Base-by-base conservation (phyloP, 2,329 filamentous ascomycete species). In the Chrysosporium queenslandicum region DNA sequence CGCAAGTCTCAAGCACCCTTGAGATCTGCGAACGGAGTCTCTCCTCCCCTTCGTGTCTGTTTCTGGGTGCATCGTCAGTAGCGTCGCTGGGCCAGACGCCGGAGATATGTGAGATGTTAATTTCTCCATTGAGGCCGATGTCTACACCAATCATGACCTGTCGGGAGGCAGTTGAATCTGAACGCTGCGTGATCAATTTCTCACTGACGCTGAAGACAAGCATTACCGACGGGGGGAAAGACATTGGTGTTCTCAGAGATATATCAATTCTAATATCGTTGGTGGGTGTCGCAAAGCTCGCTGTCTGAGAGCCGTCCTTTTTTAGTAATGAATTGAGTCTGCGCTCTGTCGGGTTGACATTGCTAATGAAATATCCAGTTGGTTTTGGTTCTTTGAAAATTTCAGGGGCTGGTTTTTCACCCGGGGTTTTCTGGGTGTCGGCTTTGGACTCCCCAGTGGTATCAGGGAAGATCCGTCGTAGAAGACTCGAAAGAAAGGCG, bases 241-340 rank as follows among this genome's bases (percentile, higher is more conserved):
- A 53, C 25, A 56, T 36, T 14, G 56, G 53, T 8, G 54, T 56
- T 40, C 54, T 37, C 9, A 59, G 50, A 7, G 54, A 54, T 11
- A 58, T 40, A 32, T 49, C 42, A 12, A 43, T n/a, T 14, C 46
- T 30, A 23, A 47, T 14, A 11, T 20, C 47, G 6, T 46, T n/a
- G n/a, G 18, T 18, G 7, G 41, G 3, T 6, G 25, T n/a, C 16
- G n/a, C n/a, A 40, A 12, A 2, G 16, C 8, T 42, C 5, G 5
- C 30, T 34, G 25, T 6, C 25, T 21, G 25, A 7, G 48, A 27
- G 7, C 21, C 4, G 20, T 21, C 46, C 11, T 39, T 20, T 21
- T 58, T 57, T 21, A 72, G 71, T 16, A 91, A 73, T 11, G 73
- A 74, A 18, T 74, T 69, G 53, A 81, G 77, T 62, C 86, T 83